These are phyloP conservation scores for Phanerodontia chrysosporium DNA, from an alignment of 768 basidiomycete species.

Conservation along the genomic window DNA sequence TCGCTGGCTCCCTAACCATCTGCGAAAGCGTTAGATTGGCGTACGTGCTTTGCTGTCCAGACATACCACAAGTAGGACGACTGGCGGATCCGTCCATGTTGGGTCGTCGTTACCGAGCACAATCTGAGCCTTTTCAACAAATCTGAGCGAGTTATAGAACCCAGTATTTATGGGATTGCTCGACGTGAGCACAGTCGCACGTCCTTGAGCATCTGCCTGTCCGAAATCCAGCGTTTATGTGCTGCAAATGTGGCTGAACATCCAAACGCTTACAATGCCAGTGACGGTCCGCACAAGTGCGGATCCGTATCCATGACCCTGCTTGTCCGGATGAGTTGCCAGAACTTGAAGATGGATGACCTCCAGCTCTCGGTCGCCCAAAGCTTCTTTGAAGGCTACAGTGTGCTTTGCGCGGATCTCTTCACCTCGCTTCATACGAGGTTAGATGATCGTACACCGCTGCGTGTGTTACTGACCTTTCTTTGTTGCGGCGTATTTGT, in stretches of 20 bases:
- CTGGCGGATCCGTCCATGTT: slow-evolving; percentile 7
- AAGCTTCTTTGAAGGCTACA: neutral
- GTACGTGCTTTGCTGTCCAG: neutral
- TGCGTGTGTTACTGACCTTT: neutral
- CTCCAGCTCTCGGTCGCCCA: neutral
- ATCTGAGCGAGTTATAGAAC: slow-evolving; percentile 9
- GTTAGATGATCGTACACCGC: neutral
- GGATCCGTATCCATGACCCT: slow-evolving; percentile 8
- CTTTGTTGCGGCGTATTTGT: slow-evolving; percentile 2
- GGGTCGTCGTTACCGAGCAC: slow-evolving; percentile 8
- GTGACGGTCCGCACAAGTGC: neutral
- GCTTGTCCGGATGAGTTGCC: neutral
- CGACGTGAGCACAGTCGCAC: neutral
- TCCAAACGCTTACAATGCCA: neutral
- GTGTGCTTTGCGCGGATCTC: slow-evolving; percentile 1
- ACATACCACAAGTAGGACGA: slow-evolving; percentile 3
- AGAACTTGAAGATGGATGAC: slow-evolving; percentile 3
- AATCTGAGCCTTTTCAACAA: neutral
- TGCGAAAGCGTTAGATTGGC: neutral
- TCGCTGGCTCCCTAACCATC: neutral
- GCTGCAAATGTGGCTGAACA: neutral
- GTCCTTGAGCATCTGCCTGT: slow-evolving; percentile 8
- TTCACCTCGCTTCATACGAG: neutral
- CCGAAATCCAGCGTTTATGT: neutral
- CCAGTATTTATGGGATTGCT: slow-evolving; percentile 3